These are phyloP conservation scores for Circinella minor DNA, from an alignment of 371 early-diverging fungal species.

Conservation along the genomic window DNA sequence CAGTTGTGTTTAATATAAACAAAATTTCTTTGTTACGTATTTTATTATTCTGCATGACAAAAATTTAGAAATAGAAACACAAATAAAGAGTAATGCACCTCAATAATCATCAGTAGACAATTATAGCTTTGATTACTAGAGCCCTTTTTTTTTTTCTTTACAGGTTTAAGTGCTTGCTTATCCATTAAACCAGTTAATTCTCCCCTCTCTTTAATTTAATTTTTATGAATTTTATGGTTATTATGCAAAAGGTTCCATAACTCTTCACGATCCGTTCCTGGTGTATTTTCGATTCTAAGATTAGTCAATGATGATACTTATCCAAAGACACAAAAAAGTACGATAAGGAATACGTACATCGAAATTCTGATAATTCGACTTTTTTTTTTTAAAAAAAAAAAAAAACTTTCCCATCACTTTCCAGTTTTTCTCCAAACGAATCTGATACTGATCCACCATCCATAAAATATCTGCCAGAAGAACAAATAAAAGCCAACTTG, in stretches of 20 bases:
- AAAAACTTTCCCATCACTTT: no score
- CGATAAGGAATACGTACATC: constrained; percentile 2
- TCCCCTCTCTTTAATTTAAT: not conserved
- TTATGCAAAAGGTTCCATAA: not conserved
- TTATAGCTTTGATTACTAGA: not conserved
- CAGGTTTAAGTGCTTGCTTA: not conserved
- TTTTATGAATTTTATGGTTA: not conserved
- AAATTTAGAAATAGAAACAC: no score
- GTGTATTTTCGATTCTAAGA: not conserved
- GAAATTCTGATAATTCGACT: not conserved
- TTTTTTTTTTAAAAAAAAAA: not conserved
- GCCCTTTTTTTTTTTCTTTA: not conserved
- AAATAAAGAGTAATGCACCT: not conserved
- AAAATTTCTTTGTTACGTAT: no score
- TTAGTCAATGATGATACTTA: not conserved
- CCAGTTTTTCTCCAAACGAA: no score
- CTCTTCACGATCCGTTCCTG: not conserved
- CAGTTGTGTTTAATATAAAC: no score
- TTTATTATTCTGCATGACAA: no score
- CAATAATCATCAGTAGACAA: not conserved
- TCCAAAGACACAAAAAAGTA: not conserved
- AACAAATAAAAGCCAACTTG: no score
- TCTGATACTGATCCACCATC: no score
- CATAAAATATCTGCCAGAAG: no score
- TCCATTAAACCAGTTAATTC: not conserved